These are phyloP conservation scores for Irpex rosettiformis DNA, from an alignment of 1,284 basidiomycete species.

Conservation along the genomic window DNA sequence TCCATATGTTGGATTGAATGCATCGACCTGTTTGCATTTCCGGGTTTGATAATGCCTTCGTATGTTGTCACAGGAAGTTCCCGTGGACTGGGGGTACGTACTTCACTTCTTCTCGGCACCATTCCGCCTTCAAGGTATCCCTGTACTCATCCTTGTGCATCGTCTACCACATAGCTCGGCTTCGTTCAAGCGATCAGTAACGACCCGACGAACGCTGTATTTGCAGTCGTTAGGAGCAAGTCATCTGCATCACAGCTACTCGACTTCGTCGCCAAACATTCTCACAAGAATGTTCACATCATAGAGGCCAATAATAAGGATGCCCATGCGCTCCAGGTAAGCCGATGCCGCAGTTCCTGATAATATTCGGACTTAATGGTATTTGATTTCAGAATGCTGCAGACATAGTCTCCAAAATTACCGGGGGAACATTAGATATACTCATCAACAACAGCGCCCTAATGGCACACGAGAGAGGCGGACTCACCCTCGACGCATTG, in stretches of 20 bases:
- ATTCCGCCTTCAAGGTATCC: conserved; percentile 8
- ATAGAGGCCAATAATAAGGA: conserved; percentile 20
- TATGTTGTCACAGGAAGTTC: conserved; percentile 23
- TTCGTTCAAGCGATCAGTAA: conserved; percentile 30
- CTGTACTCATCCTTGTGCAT: conserved; percentile 1
- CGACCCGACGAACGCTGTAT: conserved; percentile 22
- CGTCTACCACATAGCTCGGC: conserved; percentile 31
- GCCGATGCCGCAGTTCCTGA: neutral
- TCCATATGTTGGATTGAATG: neutral
- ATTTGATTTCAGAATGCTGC: conserved; percentile 17
- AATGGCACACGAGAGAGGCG: conserved; percentile 5
- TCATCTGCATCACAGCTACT: conserved; percentile 16
- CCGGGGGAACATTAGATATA: conserved; percentile 29
- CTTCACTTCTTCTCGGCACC: neutral
- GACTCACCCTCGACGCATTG: conserved; percentile 15
- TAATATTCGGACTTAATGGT: neutral
- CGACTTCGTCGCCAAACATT: conserved; percentile 17
- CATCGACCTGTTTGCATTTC: neutral
- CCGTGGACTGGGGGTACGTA: conserved; percentile 28
- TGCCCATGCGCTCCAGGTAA: conserved; percentile 19
- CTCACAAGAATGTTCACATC: conserved; percentile 23
- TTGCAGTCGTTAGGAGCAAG: conserved; percentile 26
- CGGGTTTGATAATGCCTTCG: conserved; percentile 7
- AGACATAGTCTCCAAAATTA: conserved; percentile 21
- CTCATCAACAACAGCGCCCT: conserved; percentile 32